Evolutionary conservation across 2,329 filamentous ascomycete genomes (phyloP), one percentile per base, ranked within the genome.

Genomic region (Fusarium xylarioides): DNA sequence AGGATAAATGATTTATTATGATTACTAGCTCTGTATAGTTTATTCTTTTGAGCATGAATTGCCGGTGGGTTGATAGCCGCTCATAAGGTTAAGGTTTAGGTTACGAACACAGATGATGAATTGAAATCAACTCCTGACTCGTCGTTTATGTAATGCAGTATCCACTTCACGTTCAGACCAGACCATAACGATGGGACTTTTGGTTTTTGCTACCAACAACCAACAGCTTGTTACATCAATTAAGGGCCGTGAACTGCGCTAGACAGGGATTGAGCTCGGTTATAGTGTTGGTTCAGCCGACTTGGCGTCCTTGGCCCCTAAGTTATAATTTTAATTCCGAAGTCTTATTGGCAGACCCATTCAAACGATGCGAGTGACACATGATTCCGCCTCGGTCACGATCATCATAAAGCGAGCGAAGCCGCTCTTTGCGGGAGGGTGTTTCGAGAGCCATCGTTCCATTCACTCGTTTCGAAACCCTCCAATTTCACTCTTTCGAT

Each of bases 381-480:
- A 35, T 58, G 30, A 49, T 49, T 30, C 3, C 5, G 8, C 23
- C 42, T 9, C n/a, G 9, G 28, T 26, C 12, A 44, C 5, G 14
- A 56, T 19, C 28, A 58, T 4, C 11, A 57, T 35, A 49, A 49
- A 26, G 11, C 1, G 4, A 18, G 19, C 3, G 14, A 46, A 28
- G 9, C 5, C 4, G 40, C 42, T 4, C 23, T 37, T 7, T 6
- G 4, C 2, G n/a, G 11, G 1, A 1, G 5, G 1, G 49, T 11
- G 1, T 1, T 7, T 14, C 2, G 11, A 23, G 21, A n/a, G 18
- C 6, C 6, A 21, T 4, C 1, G 0, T n/a, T 54, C 1, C 15
- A 50, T 40, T 40, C 42, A 5, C 21, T 47, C 7, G 6, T 28
- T 34, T n/a, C 4, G 1, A 14, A 12, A 7, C 1, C 37, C 37